Conservation (phyloP, 345 rosid species). For the Arabidopsis arenosa region DNA sequence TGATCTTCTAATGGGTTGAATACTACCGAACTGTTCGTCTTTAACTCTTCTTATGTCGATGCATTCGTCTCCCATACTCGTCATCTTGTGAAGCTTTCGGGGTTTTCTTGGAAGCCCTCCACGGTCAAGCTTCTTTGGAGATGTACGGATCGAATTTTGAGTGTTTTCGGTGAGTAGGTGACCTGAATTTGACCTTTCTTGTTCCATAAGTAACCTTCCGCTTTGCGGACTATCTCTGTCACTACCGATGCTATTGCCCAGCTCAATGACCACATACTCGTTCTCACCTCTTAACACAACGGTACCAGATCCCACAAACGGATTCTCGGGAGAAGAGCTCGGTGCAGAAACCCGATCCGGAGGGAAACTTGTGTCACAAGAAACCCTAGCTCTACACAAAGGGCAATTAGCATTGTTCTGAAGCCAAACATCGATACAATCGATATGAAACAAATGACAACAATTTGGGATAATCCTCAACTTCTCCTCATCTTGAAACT, state of each 20-base stretch:
- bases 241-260: slow-evolving; percentile 44
- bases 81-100: slow-evolving; percentile 55
- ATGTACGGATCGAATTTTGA: slow-evolving; percentile 42
- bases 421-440: slow-evolving; percentile 94
- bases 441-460: slow-evolving; percentile 83
- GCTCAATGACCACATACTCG: slow-evolving; percentile 76
- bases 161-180: slow-evolving; percentile 28
- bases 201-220: slow-evolving; percentile 49
- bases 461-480: slow-evolving; percentile 75
- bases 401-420: slow-evolving; percentile 92
- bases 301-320: slow-evolving; percentile 35
- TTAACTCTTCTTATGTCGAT: slow-evolving; percentile 67
- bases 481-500: slow-evolving; percentile 85
- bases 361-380: slow-evolving; percentile 47
- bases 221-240: slow-evolving; percentile 9
- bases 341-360: slow-evolving; percentile 50
- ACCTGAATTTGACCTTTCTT: slow-evolving; percentile 55
- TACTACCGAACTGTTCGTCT: slow-evolving; percentile 55
- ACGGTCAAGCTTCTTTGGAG: slow-evolving; percentile 50
- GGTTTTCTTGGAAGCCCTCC: slow-evolving; percentile 45
- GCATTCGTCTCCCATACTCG: slow-evolving; percentile 92
- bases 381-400: slow-evolving; percentile 79
- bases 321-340: slow-evolving; percentile 57
- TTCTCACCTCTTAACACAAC: slow-evolving; percentile 53
- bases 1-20: slow-evolving; percentile 83